Evolutionary conservation across 1,284 basidiomycete species (phyloP).

Genomic region (Cutaneotrichosporon cutaneum): DNA sequence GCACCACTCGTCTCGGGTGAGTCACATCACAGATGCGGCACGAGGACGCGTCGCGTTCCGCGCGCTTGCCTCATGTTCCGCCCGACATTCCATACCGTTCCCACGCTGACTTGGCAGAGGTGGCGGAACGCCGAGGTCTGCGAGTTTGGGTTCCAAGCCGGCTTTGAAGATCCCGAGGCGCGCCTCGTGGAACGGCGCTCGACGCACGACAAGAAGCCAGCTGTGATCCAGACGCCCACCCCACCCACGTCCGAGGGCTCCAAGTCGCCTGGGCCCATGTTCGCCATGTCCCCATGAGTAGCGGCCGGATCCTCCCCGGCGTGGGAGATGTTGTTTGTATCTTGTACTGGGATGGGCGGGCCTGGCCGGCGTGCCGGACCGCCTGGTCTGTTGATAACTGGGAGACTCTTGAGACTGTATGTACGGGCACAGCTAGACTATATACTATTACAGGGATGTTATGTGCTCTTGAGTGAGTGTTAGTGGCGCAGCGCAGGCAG

Average conservation of each 20-base stretch:
- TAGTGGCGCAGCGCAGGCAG: too few species aligned
- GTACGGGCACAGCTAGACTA: background rate
- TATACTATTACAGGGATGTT: background rate
- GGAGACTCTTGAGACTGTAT: background rate
- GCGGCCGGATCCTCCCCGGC: background rate
- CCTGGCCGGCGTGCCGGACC: background rate
- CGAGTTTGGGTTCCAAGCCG: constrained; percentile 41
- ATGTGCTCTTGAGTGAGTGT: background rate
- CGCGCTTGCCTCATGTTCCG: background rate
- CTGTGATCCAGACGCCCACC: background rate
- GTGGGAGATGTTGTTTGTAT: constrained; percentile 3
- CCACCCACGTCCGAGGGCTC: background rate
- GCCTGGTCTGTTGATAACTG: background rate
- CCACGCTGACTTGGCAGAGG: constrained; percentile 24
- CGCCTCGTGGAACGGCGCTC: constrained; percentile 23
- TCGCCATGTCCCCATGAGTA: constrained; percentile 2
- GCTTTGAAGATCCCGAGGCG: constrained; percentile 39
- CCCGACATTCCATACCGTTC: background rate
- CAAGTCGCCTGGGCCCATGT: background rate
- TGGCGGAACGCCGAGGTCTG: constrained; percentile 51
- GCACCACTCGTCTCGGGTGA: constrained; percentile 35
- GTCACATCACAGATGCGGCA: constrained; percentile 14
- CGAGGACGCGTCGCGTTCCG: background rate
- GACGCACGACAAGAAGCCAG: background rate
- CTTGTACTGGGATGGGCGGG: background rate